Evolutionary conservation across 768 basidiomycete genomes (phyloP), one percentile per base, ranked within the genome.

Genomic region (Daedaleopsis sinensis): DNA sequence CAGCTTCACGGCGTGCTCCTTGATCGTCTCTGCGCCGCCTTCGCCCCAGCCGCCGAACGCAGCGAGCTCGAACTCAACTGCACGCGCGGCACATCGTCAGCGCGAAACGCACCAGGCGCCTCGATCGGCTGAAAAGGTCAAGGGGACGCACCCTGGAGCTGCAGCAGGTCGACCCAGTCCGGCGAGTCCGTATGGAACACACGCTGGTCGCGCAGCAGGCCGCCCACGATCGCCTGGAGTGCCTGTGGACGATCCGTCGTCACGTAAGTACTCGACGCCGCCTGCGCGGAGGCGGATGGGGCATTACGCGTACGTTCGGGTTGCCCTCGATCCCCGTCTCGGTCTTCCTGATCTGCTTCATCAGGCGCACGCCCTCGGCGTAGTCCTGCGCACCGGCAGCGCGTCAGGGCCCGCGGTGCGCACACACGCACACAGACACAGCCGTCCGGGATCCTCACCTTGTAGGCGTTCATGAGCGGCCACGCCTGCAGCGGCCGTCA

Each of bases 161-260:
- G 74, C 52, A 76, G 73, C 54, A 71, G 72, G 0, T 73, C 66
- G 11, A 78, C 57, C 68, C 76, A 80, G 18, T 77, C 70, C 3
- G 63, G 16, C 7, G 52, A 58, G 18, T 74, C 67, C 13, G 78
- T 65, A 48, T 79, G 76, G 53, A 80, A 80, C 1, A 74, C 74
- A 11, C 79, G 75, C 11, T 66, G 62, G 50, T 82, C 80, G 16
- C 74, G 68, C 50, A 81, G 68, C 18, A 81, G 65, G 2, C 71
- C 79, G 52, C 79, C 75, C n/a, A 73, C 70, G 52, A 81, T 62
- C 57, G 60, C 12, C 11, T 50, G 52, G 16, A 79, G 55, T 7
- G 67, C 73, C 78, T 80, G 59, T 12, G 50, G n/a, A 44, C 11
- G 15, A 27, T 44, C 21, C 55, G 23, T 44, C n/a, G 21, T 47